A percentile compares a stretch with the other conserved stretches of the same genome.
Evolutionary conservation across 164 flowering plant species (phyloP).

Genomic region (Aristolochia fimbriata): DNA sequence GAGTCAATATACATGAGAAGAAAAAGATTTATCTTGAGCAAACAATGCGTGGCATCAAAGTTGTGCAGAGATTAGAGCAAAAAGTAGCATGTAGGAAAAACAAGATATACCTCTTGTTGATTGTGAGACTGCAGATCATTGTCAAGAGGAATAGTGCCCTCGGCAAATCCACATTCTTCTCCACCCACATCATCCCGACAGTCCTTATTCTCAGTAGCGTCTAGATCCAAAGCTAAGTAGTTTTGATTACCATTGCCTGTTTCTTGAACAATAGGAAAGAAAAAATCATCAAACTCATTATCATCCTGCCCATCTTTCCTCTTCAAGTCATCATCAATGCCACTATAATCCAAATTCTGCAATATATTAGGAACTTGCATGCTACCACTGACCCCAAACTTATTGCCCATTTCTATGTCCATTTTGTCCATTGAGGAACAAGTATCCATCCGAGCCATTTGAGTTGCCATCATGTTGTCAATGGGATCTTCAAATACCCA

Average conservation of each 20-base stretch:
- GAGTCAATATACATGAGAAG: too few species aligned
- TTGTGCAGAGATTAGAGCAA: too few species aligned
- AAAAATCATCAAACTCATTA: slow-evolving; percentile 24
- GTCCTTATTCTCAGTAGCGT: neutral
- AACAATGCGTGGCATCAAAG: too few species aligned
- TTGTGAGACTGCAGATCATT: neutral
- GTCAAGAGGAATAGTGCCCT: neutral
- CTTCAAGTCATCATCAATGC: slow-evolving; percentile 42
- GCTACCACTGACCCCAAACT: slow-evolving; percentile 19
- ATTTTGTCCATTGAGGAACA: slow-evolving; percentile 47
- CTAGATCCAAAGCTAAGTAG: neutral
- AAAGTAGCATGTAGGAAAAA: too few species aligned
- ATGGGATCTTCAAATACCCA: slow-evolving; percentile 30
- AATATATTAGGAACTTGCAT: slow-evolving; percentile 50
- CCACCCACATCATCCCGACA: slow-evolving; percentile 5
- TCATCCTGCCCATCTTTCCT: slow-evolving; percentile 25
- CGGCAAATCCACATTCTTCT: slow-evolving; percentile 12
- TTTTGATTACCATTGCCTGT: slow-evolving; percentile 7
- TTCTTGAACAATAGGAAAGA: slow-evolving; percentile 20
- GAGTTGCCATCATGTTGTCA: slow-evolving; percentile 13
- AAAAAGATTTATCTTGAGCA: too few species aligned
- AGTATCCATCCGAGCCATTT: slow-evolving; percentile 19
- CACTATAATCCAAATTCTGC: slow-evolving; percentile 46
- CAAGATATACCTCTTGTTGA: too few species aligned
- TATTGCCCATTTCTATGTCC: slow-evolving; percentile 58